phyloP scores from a whole-genome alignment of 306 rosid species.

The Vicia sativa region DNA sequence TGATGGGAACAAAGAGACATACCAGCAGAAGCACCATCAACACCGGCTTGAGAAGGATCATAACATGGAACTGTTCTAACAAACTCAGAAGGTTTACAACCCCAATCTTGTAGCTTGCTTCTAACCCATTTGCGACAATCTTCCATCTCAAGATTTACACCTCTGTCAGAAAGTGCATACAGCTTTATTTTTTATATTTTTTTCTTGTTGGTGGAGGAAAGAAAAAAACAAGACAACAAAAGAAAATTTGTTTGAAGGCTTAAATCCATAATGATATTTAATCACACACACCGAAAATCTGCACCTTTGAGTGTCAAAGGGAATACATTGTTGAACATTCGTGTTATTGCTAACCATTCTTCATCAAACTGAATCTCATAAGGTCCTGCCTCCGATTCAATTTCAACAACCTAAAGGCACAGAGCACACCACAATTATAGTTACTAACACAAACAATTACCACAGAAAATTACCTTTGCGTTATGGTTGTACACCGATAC shows the following conservation, averaged over 20 bases:
- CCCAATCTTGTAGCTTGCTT: slow-evolving; percentile 69
- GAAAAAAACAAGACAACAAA: slow-evolving; percentile 8
- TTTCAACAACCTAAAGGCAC: slow-evolving; percentile 65
- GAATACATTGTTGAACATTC: slow-evolving; percentile 71
- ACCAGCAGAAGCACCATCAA: slow-evolving; percentile 47
- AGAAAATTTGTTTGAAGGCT: background rate
- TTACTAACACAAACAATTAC: slow-evolving; percentile 30
- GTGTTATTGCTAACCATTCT: slow-evolving; percentile 93
- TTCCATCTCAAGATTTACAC: slow-evolving; percentile 51
- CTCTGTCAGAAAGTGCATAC: slow-evolving; percentile 49
- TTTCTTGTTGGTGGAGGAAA: slow-evolving; percentile 3
- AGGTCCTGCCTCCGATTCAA: slow-evolving; percentile 83
- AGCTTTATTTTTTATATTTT: slow-evolving; percentile 24
- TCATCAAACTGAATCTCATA: slow-evolving; percentile 85
- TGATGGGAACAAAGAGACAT: slow-evolving; percentile 31
- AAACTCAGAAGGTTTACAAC: slow-evolving; percentile 76
- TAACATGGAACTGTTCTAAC: slow-evolving; percentile 71
- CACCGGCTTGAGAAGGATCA: slow-evolving; percentile 57
- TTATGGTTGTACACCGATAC: slow-evolving; percentile 43
- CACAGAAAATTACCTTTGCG: slow-evolving; percentile 20
- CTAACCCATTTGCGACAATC: slow-evolving; percentile 76
- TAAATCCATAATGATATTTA: slow-evolving; percentile 23
- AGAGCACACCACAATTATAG: slow-evolving; percentile 38
- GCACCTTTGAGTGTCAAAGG: slow-evolving; percentile 64
- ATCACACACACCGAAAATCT: slow-evolving; percentile 63